Conservation (phyloP, 1,139 yeast species). For the Blastobotrys serpentis region DNA sequence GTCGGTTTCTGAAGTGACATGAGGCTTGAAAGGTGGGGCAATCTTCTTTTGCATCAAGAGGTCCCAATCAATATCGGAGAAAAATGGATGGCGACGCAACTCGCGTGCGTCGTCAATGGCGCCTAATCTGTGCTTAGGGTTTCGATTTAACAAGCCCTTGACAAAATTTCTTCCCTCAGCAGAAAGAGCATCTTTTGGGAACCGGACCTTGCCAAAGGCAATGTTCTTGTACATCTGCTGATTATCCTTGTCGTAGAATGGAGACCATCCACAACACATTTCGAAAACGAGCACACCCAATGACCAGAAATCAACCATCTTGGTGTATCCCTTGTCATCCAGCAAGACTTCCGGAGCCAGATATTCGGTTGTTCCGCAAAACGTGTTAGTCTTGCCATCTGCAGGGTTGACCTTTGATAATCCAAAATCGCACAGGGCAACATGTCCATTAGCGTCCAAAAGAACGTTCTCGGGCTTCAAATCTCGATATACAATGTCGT, state of each 20-base stretch:
- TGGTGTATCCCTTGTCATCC: conserved; percentile 93
- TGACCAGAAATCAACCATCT: conserved; percentile 98
- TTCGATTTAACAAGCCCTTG: conserved; percentile 88
- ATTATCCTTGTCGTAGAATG: conserved; percentile 94
- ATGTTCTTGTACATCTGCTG: conserved; percentile 98
- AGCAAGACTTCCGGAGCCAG: conserved; percentile 90
- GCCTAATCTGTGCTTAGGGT: conserved; percentile 92
- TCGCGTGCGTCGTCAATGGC: conserved; percentile 90
- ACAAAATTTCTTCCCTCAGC: conserved; percentile 93
- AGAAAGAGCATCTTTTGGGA: conserved; percentile 91
- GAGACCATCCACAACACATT: conserved; percentile 99
- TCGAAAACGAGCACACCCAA: conserved; percentile 89
- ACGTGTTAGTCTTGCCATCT: conserved; percentile 92
- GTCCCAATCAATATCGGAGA: conserved; percentile 88
- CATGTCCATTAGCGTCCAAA: conserved; percentile 94
- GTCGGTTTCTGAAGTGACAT: conserved; percentile 83
- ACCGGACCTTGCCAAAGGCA: conserved; percentile 95
- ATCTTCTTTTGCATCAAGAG: conserved; percentile 72
- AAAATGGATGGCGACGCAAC: conserved; percentile 85
- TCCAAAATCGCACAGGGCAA: conserved; percentile 95
- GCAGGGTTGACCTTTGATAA: conserved; percentile 87
- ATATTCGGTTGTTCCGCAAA: conserved; percentile 97
- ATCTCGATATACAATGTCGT: conserved; percentile 91
- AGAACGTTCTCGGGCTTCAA: conserved; percentile 92
- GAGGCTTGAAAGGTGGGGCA: conserved; percentile 98